phyloP scores from a whole-genome alignment of 371 early-diverging fungal genomes.

The Batrachochytrium dendrobatidis region DNA sequence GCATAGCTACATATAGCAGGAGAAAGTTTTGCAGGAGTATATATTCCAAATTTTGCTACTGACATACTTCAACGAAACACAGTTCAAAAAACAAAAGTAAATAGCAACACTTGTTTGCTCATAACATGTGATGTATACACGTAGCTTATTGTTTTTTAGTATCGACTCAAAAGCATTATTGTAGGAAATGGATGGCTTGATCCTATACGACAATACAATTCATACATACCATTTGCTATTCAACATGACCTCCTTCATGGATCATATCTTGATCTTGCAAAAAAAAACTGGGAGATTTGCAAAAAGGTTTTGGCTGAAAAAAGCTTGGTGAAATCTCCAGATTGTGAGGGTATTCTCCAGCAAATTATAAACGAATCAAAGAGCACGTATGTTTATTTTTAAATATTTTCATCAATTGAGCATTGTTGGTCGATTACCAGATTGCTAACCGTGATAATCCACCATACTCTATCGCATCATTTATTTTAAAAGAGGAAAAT shows the following conservation, averaged over 20 bases:
- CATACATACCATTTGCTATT: conserved; percentile 25
- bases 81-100: conserved; percentile 14
- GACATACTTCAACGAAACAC: conserved; percentile 49
- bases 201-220: conserved; percentile 44
- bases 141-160: conserved; percentile 6
- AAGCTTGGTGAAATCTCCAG: background rate
- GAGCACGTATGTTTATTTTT: background rate
- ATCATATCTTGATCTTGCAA: conserved; percentile 13
- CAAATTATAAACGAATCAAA: conserved; percentile 9
- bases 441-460: conserved; percentile 1
- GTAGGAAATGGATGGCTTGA: conserved; percentile 91
- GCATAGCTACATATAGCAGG: conserved; percentile 68
- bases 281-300: background rate
- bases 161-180: conserved; percentile 57
- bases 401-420: too few species aligned
- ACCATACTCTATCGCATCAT: conserved; percentile 6
- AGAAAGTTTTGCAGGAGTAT: conserved; percentile 81
- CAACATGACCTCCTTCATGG: conserved; percentile 27
- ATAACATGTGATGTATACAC: background rate
- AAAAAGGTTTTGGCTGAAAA: background rate
- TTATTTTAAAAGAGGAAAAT: conserved; percentile 26
- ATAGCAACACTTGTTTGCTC: background rate
- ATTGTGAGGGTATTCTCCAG: conserved; percentile 8
- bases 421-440: conserved; percentile 3
- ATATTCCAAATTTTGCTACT: conserved; percentile 71